Conservation (phyloP, 495 filamentous ascomycete species). For the Letharia columbiana region DNA sequence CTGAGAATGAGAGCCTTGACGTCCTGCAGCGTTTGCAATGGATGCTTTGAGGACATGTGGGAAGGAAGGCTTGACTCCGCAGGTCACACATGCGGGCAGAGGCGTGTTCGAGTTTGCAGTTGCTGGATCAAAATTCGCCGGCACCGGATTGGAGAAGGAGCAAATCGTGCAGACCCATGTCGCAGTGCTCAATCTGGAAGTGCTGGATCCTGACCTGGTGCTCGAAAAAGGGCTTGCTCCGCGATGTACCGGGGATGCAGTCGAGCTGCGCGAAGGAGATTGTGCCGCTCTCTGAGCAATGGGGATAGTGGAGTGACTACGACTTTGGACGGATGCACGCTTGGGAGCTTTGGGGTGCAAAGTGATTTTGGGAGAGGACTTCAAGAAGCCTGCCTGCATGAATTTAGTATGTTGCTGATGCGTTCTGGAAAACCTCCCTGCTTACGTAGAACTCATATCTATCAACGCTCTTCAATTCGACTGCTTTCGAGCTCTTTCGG, state of each 20-base stretch:
- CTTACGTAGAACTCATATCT: constrained; percentile 80
- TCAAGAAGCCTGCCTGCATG: constrained; percentile 77
- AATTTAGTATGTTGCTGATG: constrained; percentile 20
- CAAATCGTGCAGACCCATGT: constrained; percentile 99
- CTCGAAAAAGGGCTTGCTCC: constrained; percentile 43
- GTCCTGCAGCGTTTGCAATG: constrained; percentile 56
- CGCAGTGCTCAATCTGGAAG: constrained; percentile 43
- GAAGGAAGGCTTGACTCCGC: constrained; percentile 85
- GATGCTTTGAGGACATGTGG: constrained; percentile 75
- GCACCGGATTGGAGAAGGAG: constrained; percentile 91
- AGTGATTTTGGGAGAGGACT: constrained; percentile 90
- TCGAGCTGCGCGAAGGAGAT: constrained; percentile 36
- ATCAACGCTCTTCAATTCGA: constrained; percentile 87
- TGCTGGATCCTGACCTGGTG: constrained; percentile 37
- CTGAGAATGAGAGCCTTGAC: constrained; percentile 33
- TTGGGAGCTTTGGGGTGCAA: constrained; percentile 68
- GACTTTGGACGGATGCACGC: constrained; percentile 41
- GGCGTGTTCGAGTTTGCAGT: constrained; percentile 66
- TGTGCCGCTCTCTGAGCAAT: constrained; percentile 28
- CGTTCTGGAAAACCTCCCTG: constrained; percentile 6
- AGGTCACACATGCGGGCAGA: constrained; percentile 80
- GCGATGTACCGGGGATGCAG: constrained; percentile 40
- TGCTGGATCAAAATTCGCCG: constrained; percentile 80
- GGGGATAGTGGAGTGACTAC: constrained; percentile 20
- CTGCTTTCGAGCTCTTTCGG: constrained; percentile 70